These are phyloP conservation scores for Kwoniella mangroviensis DNA, from an alignment of 768 basidiomycete species.

Conservation along the genomic window DNA sequence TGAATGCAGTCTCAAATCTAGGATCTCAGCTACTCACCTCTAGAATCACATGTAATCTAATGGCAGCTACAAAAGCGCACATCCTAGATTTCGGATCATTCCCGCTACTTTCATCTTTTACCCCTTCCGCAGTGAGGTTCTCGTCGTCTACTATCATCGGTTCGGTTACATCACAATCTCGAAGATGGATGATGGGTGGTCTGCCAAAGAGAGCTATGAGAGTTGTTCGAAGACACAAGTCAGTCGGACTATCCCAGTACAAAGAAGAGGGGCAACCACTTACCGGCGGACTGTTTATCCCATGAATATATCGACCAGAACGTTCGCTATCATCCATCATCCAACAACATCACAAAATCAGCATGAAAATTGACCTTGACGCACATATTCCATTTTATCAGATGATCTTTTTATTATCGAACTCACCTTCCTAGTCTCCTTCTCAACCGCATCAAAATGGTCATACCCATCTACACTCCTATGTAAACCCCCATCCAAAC, in stretches of 20 bases:
- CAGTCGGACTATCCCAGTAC: no score
- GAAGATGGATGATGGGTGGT: slow-evolving; percentile 80
- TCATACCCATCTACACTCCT: slow-evolving; percentile 77
- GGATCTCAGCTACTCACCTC: slow-evolving; percentile 60
- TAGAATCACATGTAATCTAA: slow-evolving; percentile 83
- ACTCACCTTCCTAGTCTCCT: slow-evolving; percentile 76
- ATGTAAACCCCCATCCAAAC: slow-evolving; percentile 85
- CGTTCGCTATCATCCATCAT: slow-evolving; percentile 65
- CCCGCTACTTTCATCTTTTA: slow-evolving; percentile 68
- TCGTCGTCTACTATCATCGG: slow-evolving; percentile 87
- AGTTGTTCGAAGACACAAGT: no score
- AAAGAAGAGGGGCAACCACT: slow-evolving; percentile 50
- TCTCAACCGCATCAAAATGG: slow-evolving; percentile 81
- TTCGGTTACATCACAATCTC: slow-evolving; percentile 91
- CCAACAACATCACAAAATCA: background rate
- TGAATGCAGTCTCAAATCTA: background rate
- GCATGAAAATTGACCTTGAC: no score
- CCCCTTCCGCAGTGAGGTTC: slow-evolving; percentile 75
- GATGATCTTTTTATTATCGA: background rate
- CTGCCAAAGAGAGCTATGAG: slow-evolving; percentile 68
- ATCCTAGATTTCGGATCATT: slow-evolving; percentile 75
- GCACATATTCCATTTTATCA: background rate
- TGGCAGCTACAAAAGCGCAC: slow-evolving; percentile 74
- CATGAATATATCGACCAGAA: slow-evolving; percentile 97
- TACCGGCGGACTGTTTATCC: slow-evolving; percentile 90